phyloP scores from a whole-genome alignment of 2,329 filamentous ascomycete species.

The Kalaharituber pfeilii region DNA sequence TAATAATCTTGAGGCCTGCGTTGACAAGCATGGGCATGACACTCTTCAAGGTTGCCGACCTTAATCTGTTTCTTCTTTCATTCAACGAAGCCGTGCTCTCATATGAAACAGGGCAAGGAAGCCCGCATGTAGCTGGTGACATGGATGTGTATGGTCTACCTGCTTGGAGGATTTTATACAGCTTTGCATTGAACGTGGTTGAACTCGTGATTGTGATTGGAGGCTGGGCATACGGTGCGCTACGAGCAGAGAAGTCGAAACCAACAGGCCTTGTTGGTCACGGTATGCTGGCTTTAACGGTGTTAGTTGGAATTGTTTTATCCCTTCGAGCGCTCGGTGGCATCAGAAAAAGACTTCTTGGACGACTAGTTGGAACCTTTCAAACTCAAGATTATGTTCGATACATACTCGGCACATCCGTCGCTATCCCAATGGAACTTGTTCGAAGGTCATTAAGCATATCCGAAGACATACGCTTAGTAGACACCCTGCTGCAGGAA shows the following conservation, averaged over 20 bases:
- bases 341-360: neutral
- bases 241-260: neutral
- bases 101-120: neutral
- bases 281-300: neutral
- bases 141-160: neutral
- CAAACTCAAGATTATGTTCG: neutral
- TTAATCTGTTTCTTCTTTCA: neutral
- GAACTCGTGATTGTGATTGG: neutral
- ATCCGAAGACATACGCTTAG: neutral
- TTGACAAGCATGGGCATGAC: neutral
- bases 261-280: slow-evolving; percentile 1
- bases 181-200: neutral
- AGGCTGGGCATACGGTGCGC: slow-evolving; percentile 1
- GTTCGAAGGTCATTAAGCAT: neutral
- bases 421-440: neutral
- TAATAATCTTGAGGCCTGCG: neutral
- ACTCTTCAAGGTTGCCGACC: neutral
- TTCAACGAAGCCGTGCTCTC: neutral
- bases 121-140: neutral
- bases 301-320: neutral
- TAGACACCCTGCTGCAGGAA: neutral
- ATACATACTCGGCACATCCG: neutral
- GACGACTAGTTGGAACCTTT: neutral
- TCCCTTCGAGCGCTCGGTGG: neutral
- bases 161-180: neutral